A percentile compares a stretch with the other conserved stretches of the same genome.
Conservation (phyloP, 306 rosid species). For the Vachellia pachyceras region DNA sequence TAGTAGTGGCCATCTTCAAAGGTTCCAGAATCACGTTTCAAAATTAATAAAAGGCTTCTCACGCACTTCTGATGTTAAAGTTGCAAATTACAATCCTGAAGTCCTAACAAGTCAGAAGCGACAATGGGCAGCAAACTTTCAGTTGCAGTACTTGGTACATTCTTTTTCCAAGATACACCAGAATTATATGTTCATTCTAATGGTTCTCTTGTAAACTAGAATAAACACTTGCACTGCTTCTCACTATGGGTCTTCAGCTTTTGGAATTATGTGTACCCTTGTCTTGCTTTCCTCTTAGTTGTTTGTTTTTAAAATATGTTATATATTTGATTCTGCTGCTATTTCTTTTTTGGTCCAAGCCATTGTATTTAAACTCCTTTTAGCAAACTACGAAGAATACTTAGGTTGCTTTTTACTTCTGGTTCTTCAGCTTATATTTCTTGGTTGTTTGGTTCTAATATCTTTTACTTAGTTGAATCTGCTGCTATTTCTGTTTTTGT, state of each 20-base stretch:
- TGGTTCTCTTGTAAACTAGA: neutral
- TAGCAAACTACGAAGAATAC: neutral
- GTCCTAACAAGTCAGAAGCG: conserved; percentile 93
- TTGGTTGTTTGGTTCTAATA: conserved; percentile 28
- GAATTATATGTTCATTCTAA: conserved; percentile 20
- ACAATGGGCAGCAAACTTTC: conserved; percentile 91
- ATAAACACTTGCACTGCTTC: neutral
- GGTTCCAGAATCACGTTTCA: conserved; percentile 69
- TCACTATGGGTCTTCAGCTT: neutral
- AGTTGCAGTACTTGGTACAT: conserved; percentile 67
- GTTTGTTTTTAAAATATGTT: conserved; percentile 16
- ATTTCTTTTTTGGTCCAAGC: conserved; percentile 17
- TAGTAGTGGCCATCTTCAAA: conserved; percentile 73
- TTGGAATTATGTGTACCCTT: neutral
- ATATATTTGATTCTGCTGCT: conserved; percentile 20
- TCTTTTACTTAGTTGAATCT: conserved; percentile 16
- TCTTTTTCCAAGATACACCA: conserved; percentile 15
- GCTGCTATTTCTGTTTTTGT: conserved; percentile 16
- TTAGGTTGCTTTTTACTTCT: conserved; percentile 33
- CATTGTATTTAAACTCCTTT: neutral
- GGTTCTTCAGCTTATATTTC: neutral
- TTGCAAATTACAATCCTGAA: conserved; percentile 84
- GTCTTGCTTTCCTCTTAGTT: conserved; percentile 16
- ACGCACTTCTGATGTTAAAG: conserved; percentile 66
- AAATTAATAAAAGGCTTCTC: conserved; percentile 82